These are phyloP conservation scores for Rhododendron molle DNA, from an alignment of 148 eudicot species.

Conservation along the genomic window DNA sequence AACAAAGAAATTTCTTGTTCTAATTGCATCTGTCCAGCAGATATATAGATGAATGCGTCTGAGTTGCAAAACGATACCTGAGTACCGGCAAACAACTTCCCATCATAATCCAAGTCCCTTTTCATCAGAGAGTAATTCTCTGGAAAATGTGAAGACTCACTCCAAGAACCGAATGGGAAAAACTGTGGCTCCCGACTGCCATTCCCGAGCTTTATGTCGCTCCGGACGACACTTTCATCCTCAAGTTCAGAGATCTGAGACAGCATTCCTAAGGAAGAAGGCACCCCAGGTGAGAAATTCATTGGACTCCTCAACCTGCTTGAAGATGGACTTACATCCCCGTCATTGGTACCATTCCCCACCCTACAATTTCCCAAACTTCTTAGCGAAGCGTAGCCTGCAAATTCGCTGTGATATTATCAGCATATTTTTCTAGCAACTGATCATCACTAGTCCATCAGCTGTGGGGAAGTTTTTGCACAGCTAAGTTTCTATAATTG, in stretches of 20 bases:
- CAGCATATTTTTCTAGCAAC: conserved; percentile 4
- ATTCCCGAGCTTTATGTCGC: conserved; percentile 25
- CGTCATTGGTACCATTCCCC: conserved; percentile 29
- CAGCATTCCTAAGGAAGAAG: conserved; percentile 36
- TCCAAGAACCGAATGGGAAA: conserved; percentile 49
- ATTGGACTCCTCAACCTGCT: conserved; percentile 32
- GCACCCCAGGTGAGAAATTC: conserved; percentile 27
- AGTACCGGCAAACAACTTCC: conserved; percentile 19
- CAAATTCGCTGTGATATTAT: conserved; percentile 8
- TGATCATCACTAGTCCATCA: not conserved
- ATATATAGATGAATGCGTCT: not conserved
- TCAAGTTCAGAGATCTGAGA: conserved; percentile 59
- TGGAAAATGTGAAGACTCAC: conserved; percentile 24
- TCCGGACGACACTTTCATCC: conserved; percentile 30
- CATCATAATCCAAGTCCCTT: conserved; percentile 30
- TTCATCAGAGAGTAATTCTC: conserved; percentile 28
- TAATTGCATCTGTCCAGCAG: not conserved
- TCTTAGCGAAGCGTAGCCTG: conserved; percentile 36
- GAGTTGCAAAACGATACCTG: conserved; percentile 32
- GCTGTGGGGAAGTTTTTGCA: not conserved
- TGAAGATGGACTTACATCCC: conserved; percentile 31
- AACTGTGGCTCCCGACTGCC: conserved; percentile 31
- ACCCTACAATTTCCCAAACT: conserved; percentile 35
- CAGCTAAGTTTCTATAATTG: not conserved
- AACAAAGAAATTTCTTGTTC: not conserved